A percentile compares a stretch with the other conserved stretches of the same genome.
Evolutionary conservation across 2,329 filamentous ascomycete genomes (phyloP).

Genomic region (Chaetothyriales sp.): DNA sequence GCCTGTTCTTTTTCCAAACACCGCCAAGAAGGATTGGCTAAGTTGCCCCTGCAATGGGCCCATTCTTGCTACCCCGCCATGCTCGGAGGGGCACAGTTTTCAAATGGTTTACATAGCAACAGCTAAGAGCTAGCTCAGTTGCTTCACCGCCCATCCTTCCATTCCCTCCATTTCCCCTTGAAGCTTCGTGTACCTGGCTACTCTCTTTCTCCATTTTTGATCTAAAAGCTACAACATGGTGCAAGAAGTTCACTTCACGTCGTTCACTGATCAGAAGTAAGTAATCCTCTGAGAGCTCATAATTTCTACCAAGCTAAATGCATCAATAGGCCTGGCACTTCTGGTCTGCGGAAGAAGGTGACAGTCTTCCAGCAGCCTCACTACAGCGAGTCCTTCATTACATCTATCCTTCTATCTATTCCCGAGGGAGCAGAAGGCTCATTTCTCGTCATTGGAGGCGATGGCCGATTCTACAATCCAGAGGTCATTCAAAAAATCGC

Average conservation of each 20-base stretch:
- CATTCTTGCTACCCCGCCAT: not conserved
- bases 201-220: not conserved
- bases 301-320: conserved; percentile 5
- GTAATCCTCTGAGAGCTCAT: conserved; percentile 31
- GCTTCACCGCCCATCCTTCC: not conserved
- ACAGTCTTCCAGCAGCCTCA: conserved; percentile 89
- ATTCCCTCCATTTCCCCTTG: not conserved
- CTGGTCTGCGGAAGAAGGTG: conserved; percentile 97
- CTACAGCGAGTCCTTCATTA: conserved; percentile 92
- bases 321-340: conserved; percentile 42
- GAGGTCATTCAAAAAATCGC: conserved; percentile 94
- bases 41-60: not conserved
- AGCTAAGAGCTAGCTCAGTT: not conserved
- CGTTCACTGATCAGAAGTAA: conserved; percentile 96
- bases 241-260: conserved; percentile 67
- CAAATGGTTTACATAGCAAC: not conserved
- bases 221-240: conserved; percentile 45
- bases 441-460: conserved; percentile 91
- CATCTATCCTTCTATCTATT: conserved; percentile 89
- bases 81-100: not conserved
- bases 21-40: not conserved
- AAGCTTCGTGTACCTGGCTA: not conserved
- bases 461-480: conserved; percentile 94
- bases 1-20: not conserved
- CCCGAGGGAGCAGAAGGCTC: conserved; percentile 80